Evolutionary conservation across 2,329 filamentous ascomycete species (phyloP), one percentile per base, ranked within the genome.

Genomic region (Microascus cirrosus): DNA sequence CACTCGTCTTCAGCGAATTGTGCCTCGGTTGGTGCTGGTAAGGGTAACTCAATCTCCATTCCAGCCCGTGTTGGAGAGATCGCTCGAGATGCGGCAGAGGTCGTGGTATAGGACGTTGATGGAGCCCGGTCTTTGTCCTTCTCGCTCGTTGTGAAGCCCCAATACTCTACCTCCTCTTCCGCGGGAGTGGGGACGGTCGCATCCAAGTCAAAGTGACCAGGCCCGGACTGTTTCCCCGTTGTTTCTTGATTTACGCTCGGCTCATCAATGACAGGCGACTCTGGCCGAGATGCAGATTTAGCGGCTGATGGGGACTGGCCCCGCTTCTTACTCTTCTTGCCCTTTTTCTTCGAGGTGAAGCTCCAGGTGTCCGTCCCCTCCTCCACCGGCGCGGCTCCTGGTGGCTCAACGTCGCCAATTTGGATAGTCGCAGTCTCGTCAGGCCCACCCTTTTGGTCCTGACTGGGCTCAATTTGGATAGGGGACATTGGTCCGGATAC

Each of bases 241-340:
- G 42, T n/a, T 48, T 48, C 42, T 48, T 48, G 42, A 48, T 48
- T 5, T 48, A 6, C 20, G 18, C 25, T 32, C 10, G 25, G 13
- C 18, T 25, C 22, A 20, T 52, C n/a, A 24, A 18, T 32, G 35
- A 52, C 45, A 22, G 55, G 55, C 20, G 48, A 35, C 7, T n/a
- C n/a, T 12, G 48, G 45, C 13, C 55, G 55, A 13, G 55, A 36
- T 28, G 32, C 24, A 20, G 48, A n/a, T 28, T 28, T n/a, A 57
- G 48, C 36, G 11, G 32, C 13, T 18, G 20, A 39, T 34, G 36
- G 32, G 36, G 57, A 56, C 15, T 53, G 24, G 12, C n/a, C 24
- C 20, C 13, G 25, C 56, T 71, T 75, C 66, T 71, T 75, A 52
- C 68, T 71, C 56, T 71, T 71, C 62, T 72, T 71, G 54, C 66